Evolutionary conservation across 2,329 filamentous ascomycete species (phyloP).

Genomic region (Colletotrichum zoysiae): DNA sequence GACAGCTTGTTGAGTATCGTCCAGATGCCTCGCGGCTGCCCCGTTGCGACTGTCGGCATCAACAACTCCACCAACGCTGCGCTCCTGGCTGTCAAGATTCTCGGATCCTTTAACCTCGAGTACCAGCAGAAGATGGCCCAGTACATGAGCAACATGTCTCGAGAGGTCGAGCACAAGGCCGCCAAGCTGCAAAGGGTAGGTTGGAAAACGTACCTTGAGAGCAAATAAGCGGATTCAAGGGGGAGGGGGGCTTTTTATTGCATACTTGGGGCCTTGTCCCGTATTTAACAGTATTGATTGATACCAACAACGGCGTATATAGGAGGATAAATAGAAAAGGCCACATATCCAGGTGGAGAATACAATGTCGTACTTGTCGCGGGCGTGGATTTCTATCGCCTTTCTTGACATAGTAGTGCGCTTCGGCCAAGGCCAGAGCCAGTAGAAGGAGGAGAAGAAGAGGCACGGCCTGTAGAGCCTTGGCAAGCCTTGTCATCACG

Average conservation of each 20-base stretch:
- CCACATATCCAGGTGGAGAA: slow-evolving; percentile 8
- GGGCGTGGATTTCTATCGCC: not conserved
- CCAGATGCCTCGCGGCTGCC: slow-evolving; percentile 82
- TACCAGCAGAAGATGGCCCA: slow-evolving; percentile 69
- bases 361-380: not conserved
- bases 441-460: not conserved
- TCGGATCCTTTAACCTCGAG: slow-evolving; percentile 69
- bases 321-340: slow-evolving; percentile 14
- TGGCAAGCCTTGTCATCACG: not conserved
- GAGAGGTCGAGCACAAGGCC: slow-evolving; percentile 75
- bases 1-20: slow-evolving; percentile 81
- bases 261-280: slow-evolving; percentile 22
- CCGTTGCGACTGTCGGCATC: slow-evolving; percentile 82
- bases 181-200: slow-evolving; percentile 67
- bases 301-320: slow-evolving; percentile 37
- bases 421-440: not conserved
- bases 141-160: slow-evolving; percentile 73
- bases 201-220: slow-evolving; percentile 65
- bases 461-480: slow-evolving; percentile 1
- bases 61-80: slow-evolving; percentile 85
- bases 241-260: not conserved
- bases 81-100: slow-evolving; percentile 76
- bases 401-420: not conserved
- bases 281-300: slow-evolving; percentile 34
- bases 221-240: slow-evolving; percentile 43